Evolutionary conservation across 2,329 filamentous ascomycete genomes (phyloP), one percentile per base, ranked within the genome.

Genomic region (Fusarium zealandicum): DNA sequence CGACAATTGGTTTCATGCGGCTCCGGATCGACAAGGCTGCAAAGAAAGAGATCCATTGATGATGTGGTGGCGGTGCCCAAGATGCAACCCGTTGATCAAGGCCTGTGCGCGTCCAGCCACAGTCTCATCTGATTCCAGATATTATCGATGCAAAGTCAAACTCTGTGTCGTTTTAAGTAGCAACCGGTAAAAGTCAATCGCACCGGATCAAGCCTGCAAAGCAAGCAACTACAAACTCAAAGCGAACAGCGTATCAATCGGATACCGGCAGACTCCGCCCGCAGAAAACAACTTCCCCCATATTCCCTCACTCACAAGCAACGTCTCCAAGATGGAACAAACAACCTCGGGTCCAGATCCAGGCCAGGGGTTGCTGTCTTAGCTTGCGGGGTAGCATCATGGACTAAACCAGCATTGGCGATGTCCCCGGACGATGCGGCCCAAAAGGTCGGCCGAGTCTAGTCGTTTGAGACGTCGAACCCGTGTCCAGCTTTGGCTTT

Each of bases 351-450:
- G 51, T 32, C 31, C 13, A 6, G 25, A 10, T 10, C 6, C 25
- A n/a, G 11, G 7, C 22, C 22, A 35, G 18, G 31, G 22, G 22
- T 9, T 25, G 30, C 12, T 13, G 3, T 37, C 20, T 20, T 33
- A 47, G 30, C 44, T 44, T 59, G 58, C 50, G 59, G 59, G 58
- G 59, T 61, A 46, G 55, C 50, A 40, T n/a, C 27, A 7, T 18
- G 13, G n/a, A 31, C 59, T 62, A 62, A 40, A 54, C 59, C 59
- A 20, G 14, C 59, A 59, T 52, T 43, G 59, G 59, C 44, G 55
- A 56, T 25, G 50, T 25, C 45, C 45, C 58, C 45, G 28, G 37
- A 49, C 35, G 36, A 28, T 3, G 28, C 45, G 45, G 45, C 44
- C 45, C 45, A 49, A 49, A 49, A 33, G 11, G 36, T 41, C 39